Conservation (phyloP, 1,284 basidiomycete genomes). For the Ustilago lituana region DNA sequence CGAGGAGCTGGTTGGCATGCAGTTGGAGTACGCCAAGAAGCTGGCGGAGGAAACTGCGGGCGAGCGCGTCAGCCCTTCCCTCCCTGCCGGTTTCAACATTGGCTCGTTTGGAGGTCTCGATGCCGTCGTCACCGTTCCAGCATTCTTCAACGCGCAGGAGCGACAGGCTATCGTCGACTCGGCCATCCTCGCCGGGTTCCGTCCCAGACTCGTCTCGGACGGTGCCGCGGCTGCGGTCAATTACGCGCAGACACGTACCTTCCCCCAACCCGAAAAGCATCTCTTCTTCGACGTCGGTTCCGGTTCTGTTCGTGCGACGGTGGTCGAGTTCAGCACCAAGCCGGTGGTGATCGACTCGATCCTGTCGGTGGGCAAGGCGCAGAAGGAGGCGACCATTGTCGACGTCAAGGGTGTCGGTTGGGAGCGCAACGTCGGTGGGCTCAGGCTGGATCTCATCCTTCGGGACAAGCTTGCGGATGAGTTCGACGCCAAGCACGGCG, state of each 20-base stretch:
- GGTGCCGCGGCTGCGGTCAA: conserved; percentile 72
- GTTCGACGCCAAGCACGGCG: conserved; percentile 77
- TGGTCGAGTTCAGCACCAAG: conserved; percentile 76
- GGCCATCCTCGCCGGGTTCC: conserved; percentile 86
- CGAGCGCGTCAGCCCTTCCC: conserved; percentile 55
- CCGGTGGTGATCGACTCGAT: conserved; percentile 56
- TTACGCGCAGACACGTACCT: conserved; percentile 93
- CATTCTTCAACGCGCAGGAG: conserved; percentile 73
- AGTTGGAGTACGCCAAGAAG: conserved; percentile 87
- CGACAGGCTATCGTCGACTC: conserved; percentile 84
- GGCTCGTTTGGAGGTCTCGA: conserved; percentile 62
- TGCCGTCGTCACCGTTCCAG: conserved; percentile 65
- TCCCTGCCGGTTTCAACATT: conserved; percentile 52
- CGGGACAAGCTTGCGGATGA: conserved; percentile 81
- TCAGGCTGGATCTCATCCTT: conserved; percentile 83
- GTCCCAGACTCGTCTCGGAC: conserved; percentile 87
- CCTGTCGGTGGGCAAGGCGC: conserved; percentile 70
- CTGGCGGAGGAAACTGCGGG: conserved; percentile 81
- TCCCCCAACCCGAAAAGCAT: conserved; percentile 78
- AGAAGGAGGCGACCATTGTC: conserved; percentile 77
- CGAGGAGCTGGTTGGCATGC: conserved; percentile 93
- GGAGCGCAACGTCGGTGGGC: conserved; percentile 80
- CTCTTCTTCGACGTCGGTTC: conserved; percentile 94
- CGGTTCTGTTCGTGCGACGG: conserved; percentile 83
- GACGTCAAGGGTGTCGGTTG: conserved; percentile 82